Evolutionary conservation across 2,329 filamentous ascomycete genomes (phyloP), one percentile per base, ranked within the genome.

Genomic region (Exophiala sideris): DNA sequence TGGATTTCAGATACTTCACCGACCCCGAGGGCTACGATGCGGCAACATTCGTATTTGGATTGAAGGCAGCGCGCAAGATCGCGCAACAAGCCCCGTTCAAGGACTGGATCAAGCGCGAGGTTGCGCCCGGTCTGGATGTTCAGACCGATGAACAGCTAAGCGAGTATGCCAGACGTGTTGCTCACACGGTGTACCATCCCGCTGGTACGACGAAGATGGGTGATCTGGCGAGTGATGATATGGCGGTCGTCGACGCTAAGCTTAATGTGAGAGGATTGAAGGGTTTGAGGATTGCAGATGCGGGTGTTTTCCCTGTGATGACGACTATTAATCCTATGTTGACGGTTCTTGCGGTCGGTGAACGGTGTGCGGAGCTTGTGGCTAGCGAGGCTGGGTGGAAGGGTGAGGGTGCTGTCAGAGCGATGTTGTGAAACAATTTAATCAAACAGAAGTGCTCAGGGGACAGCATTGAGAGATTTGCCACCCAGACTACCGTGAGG

Each of bases 191-290:
- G 29, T 95, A 95, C 73, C 90, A 95, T 72, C 90, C 90, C 0
- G 87, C 88, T 10, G 90, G 90, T 48, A 95, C 90, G 14, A 94
- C 89, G 51, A 91, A 91, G 79, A 95, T 95, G 90, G 89, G 89
- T 33, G 84, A 91, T 66, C 73, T 87, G 4, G 70, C 70, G 52
- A 80, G 76, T 49, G 88, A 95, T 68, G 73, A 81, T 46, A 73
- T 85, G 69, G 89, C 89, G 4, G 91, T 95, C 16, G 90, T 95
- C n/a, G 87, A 94, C 67, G 79, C 80, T 21, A 77, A 86, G 67
- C 73, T 95, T 58, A 86, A 82, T 73, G 76, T 95, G 29, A 78
- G 83, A 24, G 89, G 88, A 0, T 72, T 95, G 60, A 82, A 84
- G 75, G 83, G 82, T 29, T 72, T 95, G 54, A 81, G 90, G 54